Base-by-base conservation (phyloP, 805 yeast genomes). In the Saccharomycopsis fibuligera region DNA sequence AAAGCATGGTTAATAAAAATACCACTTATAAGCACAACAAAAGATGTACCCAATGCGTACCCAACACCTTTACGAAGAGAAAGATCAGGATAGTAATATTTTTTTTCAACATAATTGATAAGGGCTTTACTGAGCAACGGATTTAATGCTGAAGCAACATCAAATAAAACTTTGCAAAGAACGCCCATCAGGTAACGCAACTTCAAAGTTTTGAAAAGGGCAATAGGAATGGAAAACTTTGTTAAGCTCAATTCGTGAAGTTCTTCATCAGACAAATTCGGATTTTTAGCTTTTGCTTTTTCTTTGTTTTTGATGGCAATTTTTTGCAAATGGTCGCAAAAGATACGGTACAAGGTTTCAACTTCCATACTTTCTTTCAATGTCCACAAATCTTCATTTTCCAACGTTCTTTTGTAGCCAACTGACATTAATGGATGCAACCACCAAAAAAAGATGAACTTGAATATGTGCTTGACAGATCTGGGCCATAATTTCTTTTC, bases 321-420 rank as follows among this genome's bases (percentile, higher is more conserved):
- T 2, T 47, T 54, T 3, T 63, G 59, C 53, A 75, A 60, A 44
- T 65, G 53, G 5, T 47, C 43, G 37, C 61, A 62, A 48, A 78
- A 79, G 25, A 51, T 57, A 1, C 47, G 56, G 48, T 69, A 68
- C 50, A 75, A 60, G n/a, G 56, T 56, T 25, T 76, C 76, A 35
- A 74, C 66, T 12, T 67, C 59, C 63, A 70, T 64, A 31, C 66
- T 65, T 1, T 69, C 68, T 19, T 73, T 74, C 53, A 78, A 61
- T 25, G 58, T 59, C 55, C 60, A 84, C 55, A 84, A 60, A 63
- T 86, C 93, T 42, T 75, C 73, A 1, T 83, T 79, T 38, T 75
- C 76, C 40, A 86, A 64, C 0, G 90, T 83, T 58, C 93, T 70
- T 61, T 78, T 81, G 62, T 85, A 85, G 5, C 95, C 93, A 5